phyloP scores from a whole-genome alignment of 768 basidiomycete species.

The Sporobolomyces roseus region DNA sequence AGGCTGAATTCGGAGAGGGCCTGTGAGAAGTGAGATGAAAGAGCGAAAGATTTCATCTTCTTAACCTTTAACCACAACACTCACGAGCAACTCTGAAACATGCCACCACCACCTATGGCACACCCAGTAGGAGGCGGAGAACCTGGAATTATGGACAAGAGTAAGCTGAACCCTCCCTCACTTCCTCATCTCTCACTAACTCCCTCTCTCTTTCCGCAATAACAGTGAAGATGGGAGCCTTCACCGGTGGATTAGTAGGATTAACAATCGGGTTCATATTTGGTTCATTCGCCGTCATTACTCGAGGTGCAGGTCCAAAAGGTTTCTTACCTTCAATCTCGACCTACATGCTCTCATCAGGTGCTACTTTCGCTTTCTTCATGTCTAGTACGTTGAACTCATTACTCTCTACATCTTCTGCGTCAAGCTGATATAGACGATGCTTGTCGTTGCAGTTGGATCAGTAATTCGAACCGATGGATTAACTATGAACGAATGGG shows the following conservation, averaged over 20 bases:
- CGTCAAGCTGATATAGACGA: too few relatives aligned
- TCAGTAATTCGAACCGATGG: slow-evolving; percentile 42
- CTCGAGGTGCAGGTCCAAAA: slow-evolving; percentile 74
- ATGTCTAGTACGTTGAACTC: slow-evolving; percentile 78
- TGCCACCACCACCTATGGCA: slow-evolving; percentile 19
- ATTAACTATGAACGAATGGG: slow-evolving; percentile 41
- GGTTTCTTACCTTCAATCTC: slow-evolving; percentile 86
- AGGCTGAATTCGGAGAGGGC: too few relatives aligned
- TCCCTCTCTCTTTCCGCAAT: neutral
- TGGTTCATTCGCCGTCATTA: slow-evolving; percentile 81
- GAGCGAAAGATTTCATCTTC: too few relatives aligned
- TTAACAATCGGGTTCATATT: slow-evolving; percentile 97
- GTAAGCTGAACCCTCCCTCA: neutral
- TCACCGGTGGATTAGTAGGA: slow-evolving; percentile 58
- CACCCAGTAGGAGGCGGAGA: slow-evolving; percentile 11
- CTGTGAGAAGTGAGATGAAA: too few relatives aligned
- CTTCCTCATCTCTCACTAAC: neutral
- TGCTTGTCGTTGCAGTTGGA: slow-evolving; percentile 15
- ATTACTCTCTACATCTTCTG: too few relatives aligned
- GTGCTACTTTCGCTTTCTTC: slow-evolving; percentile 96
- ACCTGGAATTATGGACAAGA: slow-evolving; percentile 14
- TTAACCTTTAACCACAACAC: too few relatives aligned
- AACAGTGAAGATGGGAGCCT: slow-evolving; percentile 38
- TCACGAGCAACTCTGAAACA: too few relatives aligned
- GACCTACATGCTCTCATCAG: slow-evolving; percentile 97